Conservation (phyloP, 1,139 yeast genomes). For the Martiniozyma asiatica region DNA sequence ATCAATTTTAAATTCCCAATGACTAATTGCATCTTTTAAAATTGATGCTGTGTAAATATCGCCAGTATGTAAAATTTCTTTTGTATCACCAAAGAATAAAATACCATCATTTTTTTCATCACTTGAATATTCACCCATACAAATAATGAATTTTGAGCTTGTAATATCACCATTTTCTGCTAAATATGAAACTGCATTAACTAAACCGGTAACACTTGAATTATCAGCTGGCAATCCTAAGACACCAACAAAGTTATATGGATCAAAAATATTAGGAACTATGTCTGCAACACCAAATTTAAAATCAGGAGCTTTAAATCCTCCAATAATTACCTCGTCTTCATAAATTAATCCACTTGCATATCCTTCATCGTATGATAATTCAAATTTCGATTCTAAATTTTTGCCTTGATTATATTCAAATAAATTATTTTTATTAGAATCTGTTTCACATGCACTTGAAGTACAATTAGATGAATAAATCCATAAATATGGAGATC, state of each 20-base stretch:
- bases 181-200: slow-evolving; percentile 29
- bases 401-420: slow-evolving; percentile 12
- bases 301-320: slow-evolving; percentile 28
- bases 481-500: slow-evolving; percentile 55
- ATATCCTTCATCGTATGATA: slow-evolving; percentile 35
- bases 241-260: slow-evolving; percentile 47
- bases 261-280: slow-evolving; percentile 42
- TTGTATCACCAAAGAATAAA: slow-evolving; percentile 31
- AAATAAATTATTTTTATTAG: slow-evolving; percentile 14
- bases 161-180: slow-evolving; percentile 24
- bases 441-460: slow-evolving; percentile 31
- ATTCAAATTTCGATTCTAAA: slow-evolving; percentile 27
- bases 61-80: slow-evolving; percentile 31
- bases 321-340: slow-evolving; percentile 29
- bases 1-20: slow-evolving; percentile 43
- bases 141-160: slow-evolving; percentile 29
- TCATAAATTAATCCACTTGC: slow-evolving; percentile 37
- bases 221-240: slow-evolving; percentile 41
- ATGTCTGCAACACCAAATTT: slow-evolving; percentile 41
- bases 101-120: slow-evolving; percentile 29
- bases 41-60: slow-evolving; percentile 32
- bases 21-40: slow-evolving; percentile 26
- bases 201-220: slow-evolving; percentile 24
- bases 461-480: slow-evolving; percentile 41
- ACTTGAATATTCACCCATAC: slow-evolving; percentile 26